phyloP scores from a whole-genome alignment of 495 filamentous ascomycete genomes.

The Trichocladium antarcticum region DNA sequence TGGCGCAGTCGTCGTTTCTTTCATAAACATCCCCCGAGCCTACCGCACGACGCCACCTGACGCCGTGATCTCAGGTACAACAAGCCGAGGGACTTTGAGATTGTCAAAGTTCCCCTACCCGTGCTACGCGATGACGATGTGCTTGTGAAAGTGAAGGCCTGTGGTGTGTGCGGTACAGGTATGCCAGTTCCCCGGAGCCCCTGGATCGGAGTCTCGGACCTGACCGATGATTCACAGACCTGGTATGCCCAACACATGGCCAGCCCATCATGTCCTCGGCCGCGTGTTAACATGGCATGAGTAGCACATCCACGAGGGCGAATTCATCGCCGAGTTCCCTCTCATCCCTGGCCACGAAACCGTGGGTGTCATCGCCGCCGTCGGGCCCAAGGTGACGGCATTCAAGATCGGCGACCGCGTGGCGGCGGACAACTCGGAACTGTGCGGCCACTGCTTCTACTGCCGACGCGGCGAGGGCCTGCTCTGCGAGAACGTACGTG shows the following conservation, averaged over 20 bases:
- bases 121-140: conserved; percentile 49
- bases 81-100: conserved; percentile 46
- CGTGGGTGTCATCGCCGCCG: conserved; percentile 43
- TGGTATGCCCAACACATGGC: neutral
- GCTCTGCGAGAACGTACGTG: conserved; percentile 49
- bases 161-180: conserved; percentile 59
- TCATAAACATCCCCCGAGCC: too few relatives aligned
- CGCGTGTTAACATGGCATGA: neutral
- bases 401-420: conserved; percentile 58
- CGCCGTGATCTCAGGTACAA: conserved; percentile 39
- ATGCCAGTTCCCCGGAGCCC: too few relatives aligned
- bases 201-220: too few relatives aligned
- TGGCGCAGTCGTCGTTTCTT: too few relatives aligned
- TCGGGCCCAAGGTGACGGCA: conserved; percentile 45
- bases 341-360: conserved; percentile 44
- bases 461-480: conserved; percentile 57
- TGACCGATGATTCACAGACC: neutral
- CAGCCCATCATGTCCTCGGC: too few relatives aligned
- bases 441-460: conserved; percentile 64
- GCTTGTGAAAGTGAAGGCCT: conserved; percentile 54
- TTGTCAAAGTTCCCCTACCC: conserved; percentile 52
- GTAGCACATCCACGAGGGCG: conserved; percentile 50
- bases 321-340: conserved; percentile 32
- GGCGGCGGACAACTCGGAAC: conserved; percentile 49
- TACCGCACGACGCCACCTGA: too few relatives aligned